Percentiles rank a stretch among this genome's conserved stretches.
Conservation (phyloP, 106 monocot species). For the Platanthera zijinensis region DNA sequence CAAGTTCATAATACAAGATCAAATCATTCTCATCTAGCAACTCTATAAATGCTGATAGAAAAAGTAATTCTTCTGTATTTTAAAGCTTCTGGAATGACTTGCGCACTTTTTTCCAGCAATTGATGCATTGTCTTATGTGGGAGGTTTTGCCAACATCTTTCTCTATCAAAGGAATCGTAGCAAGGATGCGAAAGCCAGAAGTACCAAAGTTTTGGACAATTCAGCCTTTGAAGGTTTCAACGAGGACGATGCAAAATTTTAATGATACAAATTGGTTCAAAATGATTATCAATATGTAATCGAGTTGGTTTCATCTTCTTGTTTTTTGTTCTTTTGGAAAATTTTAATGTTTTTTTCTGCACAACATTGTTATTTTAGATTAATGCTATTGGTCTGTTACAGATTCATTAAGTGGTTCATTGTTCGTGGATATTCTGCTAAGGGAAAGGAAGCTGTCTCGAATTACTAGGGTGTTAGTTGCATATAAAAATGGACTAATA, state of each 20-base stretch:
- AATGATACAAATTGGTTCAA: background rate
- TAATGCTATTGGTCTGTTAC: background rate
- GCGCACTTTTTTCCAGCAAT: background rate
- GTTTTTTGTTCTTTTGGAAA: background rate
- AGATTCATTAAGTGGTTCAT: background rate
- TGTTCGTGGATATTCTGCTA: background rate
- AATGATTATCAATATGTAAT: background rate
- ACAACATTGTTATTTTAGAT: background rate
- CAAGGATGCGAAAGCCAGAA: slow-evolving; percentile 4
- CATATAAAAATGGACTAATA: background rate
- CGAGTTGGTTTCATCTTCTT: background rate
- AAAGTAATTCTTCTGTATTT: background rate
- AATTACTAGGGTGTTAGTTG: background rate
- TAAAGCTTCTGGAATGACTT: background rate
- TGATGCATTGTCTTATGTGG: slow-evolving; percentile 7
- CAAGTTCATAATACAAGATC: background rate
- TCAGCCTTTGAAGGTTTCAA: slow-evolving; percentile 11
- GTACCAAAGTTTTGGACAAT: background rate
- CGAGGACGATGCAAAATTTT: background rate
- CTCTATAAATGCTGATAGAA: background rate
- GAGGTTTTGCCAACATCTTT: slow-evolving; percentile 14
- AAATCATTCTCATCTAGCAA: background rate
- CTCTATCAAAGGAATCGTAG: slow-evolving; percentile 16
- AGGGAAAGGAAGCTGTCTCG: background rate
- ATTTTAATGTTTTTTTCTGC: background rate